Conservation (phyloP, 352 stramenopile species). For the Halophytophthora batemanensis region DNA sequence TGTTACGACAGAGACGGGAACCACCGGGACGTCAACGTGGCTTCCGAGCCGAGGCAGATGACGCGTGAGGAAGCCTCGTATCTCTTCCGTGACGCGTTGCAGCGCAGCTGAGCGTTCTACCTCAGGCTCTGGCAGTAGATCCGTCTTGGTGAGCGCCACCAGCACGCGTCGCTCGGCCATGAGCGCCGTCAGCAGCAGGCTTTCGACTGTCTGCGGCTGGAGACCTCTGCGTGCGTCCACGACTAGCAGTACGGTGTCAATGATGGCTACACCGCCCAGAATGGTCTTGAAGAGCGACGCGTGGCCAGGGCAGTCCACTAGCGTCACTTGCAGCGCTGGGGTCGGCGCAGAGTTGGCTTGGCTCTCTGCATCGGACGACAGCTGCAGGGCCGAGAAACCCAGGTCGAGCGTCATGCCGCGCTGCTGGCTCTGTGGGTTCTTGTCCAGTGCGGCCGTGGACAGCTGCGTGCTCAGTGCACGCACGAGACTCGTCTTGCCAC, state of each 20-base stretch:
- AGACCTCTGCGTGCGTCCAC: conserved; percentile 97
- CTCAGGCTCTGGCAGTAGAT: conserved; percentile 86
- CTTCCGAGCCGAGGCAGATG: conserved; percentile 16
- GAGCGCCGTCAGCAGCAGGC: conserved; percentile 94
- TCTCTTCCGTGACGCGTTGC: conserved; percentile 52
- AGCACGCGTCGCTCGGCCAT: conserved; percentile 88
- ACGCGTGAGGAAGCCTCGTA: conserved; percentile 38
- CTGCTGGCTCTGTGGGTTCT: conserved; percentile 95
- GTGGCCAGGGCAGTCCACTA: conserved; percentile 96
- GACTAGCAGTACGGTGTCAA: conserved; percentile 97
- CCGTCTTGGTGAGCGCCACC: conserved; percentile 96
- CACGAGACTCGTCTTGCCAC: conserved; percentile 97
- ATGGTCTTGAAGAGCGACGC: conserved; percentile 99
- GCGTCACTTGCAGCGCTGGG: conserved; percentile 89
- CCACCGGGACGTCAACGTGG: conserved; percentile 48
- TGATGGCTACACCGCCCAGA: conserved; percentile 98
- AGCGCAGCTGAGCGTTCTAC: conserved; percentile 51
- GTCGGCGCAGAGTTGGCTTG: conserved; percentile 12
- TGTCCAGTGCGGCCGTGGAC: conserved; percentile 98
- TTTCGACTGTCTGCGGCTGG: conserved; percentile 98
- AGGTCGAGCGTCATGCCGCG: conserved; percentile 98
- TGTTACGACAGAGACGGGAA: conserved; percentile 72
- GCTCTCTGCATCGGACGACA: conserved; percentile 31
- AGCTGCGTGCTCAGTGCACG: conserved; percentile 96
- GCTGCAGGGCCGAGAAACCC: conserved; percentile 95